A percentile compares a stretch with the other conserved stretches of the same genome.
Conservation (phyloP, 495 filamentous ascomycete species). For the Daldinia caldariorum region DNA sequence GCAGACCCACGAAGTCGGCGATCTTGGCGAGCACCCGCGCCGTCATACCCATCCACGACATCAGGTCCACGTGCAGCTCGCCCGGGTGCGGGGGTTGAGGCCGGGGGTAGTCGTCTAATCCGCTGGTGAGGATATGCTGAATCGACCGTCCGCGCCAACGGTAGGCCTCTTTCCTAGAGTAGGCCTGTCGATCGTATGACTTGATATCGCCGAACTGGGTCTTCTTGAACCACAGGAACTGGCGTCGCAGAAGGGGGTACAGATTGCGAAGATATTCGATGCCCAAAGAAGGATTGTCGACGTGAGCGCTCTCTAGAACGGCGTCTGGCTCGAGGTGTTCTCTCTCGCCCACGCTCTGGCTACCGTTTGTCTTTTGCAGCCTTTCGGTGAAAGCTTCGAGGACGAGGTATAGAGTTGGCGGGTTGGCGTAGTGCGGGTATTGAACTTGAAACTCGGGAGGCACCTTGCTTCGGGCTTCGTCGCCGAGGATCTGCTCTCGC, state of each 20-base stretch:
- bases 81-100: constrained; percentile 97
- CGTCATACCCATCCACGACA: constrained; percentile 98
- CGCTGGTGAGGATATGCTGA: constrained; percentile 88
- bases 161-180: constrained; percentile 88
- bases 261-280: constrained; percentile 78
- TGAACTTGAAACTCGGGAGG: constrained; percentile 94
- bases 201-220: constrained; percentile 93
- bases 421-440: constrained; percentile 98
- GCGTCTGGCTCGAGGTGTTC: constrained; percentile 50
- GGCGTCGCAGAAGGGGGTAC: constrained; percentile 90
- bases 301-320: constrained; percentile 64
- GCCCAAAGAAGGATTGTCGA: constrained; percentile 73
- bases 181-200: constrained; percentile 86
- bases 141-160: constrained; percentile 93
- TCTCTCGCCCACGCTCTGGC: constrained; percentile 39
- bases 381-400: constrained; percentile 84
- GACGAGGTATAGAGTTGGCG: constrained; percentile 93
- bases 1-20: constrained; percentile 73
- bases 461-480: constrained; percentile 96
- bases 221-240: constrained; percentile 93
- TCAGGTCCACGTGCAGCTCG: constrained; percentile 93
- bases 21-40: constrained; percentile 81
- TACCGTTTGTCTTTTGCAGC: constrained; percentile 60
- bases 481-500: constrained; percentile 93
- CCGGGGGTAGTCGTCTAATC: constrained; percentile 94